These are phyloP conservation scores for Blastocystis sp. DNA, from an alignment of 352 stramenopile genomes.

Conservation along the genomic window DNA sequence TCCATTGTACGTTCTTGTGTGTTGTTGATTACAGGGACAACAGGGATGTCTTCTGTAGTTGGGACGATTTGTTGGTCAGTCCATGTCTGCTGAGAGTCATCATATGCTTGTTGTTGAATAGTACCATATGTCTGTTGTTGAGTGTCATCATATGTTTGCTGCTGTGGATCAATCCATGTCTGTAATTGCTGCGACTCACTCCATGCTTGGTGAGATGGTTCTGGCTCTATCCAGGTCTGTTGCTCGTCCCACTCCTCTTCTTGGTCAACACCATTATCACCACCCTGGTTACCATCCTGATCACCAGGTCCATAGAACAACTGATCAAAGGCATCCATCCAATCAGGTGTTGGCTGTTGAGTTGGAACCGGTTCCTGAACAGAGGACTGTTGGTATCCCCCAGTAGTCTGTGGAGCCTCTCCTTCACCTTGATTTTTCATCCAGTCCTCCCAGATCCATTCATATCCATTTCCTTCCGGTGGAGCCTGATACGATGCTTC, in stretches of 20 bases:
- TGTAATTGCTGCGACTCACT: too few relatives aligned
- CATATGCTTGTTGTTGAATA: background rate
- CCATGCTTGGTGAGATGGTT: too few relatives aligned
- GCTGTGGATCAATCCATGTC: background rate
- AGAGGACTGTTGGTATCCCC: background rate
- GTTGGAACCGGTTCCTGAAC: too few relatives aligned
- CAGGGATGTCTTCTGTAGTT: background rate
- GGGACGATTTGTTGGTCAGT: background rate
- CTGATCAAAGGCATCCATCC: background rate
- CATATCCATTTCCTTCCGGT: background rate
- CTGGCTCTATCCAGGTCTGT: background rate
- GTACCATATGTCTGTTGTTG: background rate
- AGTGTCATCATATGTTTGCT: background rate
- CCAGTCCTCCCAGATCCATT: slow-evolving; percentile 19
- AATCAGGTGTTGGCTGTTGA: background rate
- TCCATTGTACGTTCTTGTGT: background rate
- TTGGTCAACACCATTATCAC: background rate
- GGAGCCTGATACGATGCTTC: background rate
- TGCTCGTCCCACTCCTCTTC: background rate
- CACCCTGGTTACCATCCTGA: background rate
- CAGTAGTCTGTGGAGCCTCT: background rate
- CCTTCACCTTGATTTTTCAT: background rate
- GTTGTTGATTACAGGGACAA: background rate
- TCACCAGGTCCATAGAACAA: background rate
- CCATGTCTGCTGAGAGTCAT: background rate